These are phyloP conservation scores for Kuraishia floccosa DNA, from an alignment of 805 yeast genomes.

Conservation along the genomic window DNA sequence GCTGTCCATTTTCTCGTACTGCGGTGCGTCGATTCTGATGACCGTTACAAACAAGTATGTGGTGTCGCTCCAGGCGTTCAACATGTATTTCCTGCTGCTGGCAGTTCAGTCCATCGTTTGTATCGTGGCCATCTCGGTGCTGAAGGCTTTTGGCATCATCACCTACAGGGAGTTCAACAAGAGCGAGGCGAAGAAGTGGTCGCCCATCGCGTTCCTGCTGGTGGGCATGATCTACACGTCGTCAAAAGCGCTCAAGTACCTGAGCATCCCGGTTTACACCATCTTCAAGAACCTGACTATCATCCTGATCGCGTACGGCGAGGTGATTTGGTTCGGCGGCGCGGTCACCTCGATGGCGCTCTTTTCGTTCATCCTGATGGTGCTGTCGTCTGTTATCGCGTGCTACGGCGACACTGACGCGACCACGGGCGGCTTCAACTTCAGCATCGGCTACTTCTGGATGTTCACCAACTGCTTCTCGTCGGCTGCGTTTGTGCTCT, in stretches of 20 bases:
- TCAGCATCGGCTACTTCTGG: slow-evolving; percentile 86
- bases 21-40: slow-evolving; percentile 92
- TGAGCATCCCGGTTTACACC: slow-evolving; percentile 92
- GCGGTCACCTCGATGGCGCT: slow-evolving; percentile 81
- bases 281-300: slow-evolving; percentile 96
- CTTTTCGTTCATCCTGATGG: slow-evolving; percentile 85
- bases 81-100: slow-evolving; percentile 79
- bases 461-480: slow-evolving; percentile 92
- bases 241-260: slow-evolving; percentile 85
- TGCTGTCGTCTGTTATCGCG: slow-evolving; percentile 90
- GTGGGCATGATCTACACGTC: slow-evolving; percentile 95
- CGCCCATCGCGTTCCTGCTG: slow-evolving; percentile 82
- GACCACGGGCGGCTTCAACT: slow-evolving; percentile 23
- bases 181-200: slow-evolving; percentile 91
- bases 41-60: slow-evolving; percentile 96
- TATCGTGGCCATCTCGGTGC: slow-evolving; percentile 55
- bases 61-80: slow-evolving; percentile 57
- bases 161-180: slow-evolving; percentile 78
- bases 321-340: slow-evolving; percentile 95
- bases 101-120: slow-evolving; percentile 87
- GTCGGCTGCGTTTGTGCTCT: slow-evolving; percentile 84
- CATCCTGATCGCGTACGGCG: slow-evolving; percentile 95
- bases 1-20: slow-evolving; percentile 70
- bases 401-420: slow-evolving; percentile 60
- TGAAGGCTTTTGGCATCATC: slow-evolving; percentile 67